Percentiles rank a stretch among this genome's conserved stretches.
phyloP scores from a whole-genome alignment of 1,284 basidiomycete genomes.

The Microbotryum lychnidis-dioicae region DNA sequence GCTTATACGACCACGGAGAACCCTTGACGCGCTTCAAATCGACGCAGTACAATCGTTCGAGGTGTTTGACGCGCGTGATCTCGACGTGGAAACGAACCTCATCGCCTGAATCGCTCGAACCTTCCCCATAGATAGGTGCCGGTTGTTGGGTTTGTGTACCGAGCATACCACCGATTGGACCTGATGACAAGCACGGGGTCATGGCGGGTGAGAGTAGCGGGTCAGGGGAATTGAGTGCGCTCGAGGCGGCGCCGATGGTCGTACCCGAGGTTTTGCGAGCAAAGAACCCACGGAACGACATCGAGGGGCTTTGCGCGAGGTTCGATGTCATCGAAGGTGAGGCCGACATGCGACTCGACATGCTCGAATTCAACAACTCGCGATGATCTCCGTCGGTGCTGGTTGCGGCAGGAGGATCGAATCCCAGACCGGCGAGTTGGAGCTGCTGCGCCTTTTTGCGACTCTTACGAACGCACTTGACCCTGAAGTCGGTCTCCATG shows the following conservation, averaged over 20 bases:
- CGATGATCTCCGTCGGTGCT: background rate
- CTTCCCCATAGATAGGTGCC: conserved; percentile 57
- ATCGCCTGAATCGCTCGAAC: conserved; percentile 69
- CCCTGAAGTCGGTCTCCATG: conserved; percentile 74
- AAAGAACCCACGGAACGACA: conserved; percentile 27
- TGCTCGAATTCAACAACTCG: background rate
- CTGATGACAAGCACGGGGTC: background rate
- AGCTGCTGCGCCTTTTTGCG: conserved; percentile 39
- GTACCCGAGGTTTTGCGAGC: conserved; percentile 10
- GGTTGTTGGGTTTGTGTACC: conserved; percentile 22
- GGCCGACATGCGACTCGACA: background rate
- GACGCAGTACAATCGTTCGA: conserved; percentile 77
- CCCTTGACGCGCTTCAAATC: conserved; percentile 86
- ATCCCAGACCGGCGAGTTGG: conserved; percentile 5
- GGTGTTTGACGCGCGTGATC: conserved; percentile 72
- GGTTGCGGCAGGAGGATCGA: background rate
- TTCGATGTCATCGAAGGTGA: conserved; percentile 8
- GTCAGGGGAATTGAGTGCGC: conserved; percentile 16
- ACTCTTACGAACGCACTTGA: conserved; percentile 34
- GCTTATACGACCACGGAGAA: conserved; percentile 72
- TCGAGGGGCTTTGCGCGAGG: conserved; percentile 16
- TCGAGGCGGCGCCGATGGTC: conserved; percentile 1
- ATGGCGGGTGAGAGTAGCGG: conserved; percentile 30
- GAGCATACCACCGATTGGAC: background rate
- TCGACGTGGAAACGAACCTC: conserved; percentile 91